A percentile compares a stretch with the other conserved stretches of the same genome.
phyloP scores from a whole-genome alignment of 257 asterid species.

The Solanum pimpinellifolium region DNA sequence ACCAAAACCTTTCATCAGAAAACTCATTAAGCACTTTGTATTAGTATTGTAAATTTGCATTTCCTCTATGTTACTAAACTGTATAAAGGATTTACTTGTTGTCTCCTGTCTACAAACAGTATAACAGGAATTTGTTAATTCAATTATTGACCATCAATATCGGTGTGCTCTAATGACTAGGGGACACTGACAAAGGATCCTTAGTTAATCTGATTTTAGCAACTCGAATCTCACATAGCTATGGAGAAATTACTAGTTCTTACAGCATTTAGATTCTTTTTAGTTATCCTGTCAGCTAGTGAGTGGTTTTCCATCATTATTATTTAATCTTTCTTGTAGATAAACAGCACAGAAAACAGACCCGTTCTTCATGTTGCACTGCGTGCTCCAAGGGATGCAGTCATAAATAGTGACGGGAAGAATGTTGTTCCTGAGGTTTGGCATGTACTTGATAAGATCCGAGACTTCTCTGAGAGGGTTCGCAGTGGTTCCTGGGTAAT shows the following conservation, averaged over 20 bases:
- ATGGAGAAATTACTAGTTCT: background rate
- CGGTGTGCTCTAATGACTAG: background rate
- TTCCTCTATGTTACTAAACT: background rate
- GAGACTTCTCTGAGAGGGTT: constrained; percentile 74
- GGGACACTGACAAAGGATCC: background rate
- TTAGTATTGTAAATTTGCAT: background rate
- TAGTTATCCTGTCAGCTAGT: background rate
- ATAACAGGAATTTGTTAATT: background rate
- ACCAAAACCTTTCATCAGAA: background rate
- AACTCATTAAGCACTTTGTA: background rate
- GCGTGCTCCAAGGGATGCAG: constrained; percentile 83
- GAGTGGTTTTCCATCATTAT: background rate
- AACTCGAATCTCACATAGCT: background rate
- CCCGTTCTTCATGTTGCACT: constrained; percentile 96
- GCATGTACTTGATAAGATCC: constrained; percentile 94
- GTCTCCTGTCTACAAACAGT: background rate
- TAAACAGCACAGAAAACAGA: constrained; percentile 90
- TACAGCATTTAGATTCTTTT: background rate
- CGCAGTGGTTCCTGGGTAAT: constrained; percentile 99
- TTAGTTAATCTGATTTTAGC: background rate
- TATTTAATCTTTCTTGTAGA: constrained; percentile 31
- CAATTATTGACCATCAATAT: background rate
- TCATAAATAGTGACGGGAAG: constrained; percentile 81
- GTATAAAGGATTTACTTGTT: background rate
- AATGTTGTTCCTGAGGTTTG: constrained; percentile 97